A percentile compares a stretch with the other conserved stretches of the same genome.
Conservation (phyloP, 441 rosid genomes). For the Gossypium schwendimanii region DNA sequence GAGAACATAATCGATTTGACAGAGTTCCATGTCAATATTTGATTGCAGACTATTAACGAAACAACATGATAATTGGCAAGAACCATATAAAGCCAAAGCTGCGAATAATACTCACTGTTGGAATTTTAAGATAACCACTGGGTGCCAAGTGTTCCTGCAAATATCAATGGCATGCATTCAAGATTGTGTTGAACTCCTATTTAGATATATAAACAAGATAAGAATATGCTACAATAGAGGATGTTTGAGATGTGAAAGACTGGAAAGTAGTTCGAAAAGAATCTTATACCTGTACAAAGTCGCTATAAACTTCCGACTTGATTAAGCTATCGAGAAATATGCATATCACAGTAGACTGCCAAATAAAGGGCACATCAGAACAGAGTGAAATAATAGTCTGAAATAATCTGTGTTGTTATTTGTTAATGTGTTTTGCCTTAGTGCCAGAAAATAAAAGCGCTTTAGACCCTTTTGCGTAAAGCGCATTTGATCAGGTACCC, state of each 20-base stretch:
- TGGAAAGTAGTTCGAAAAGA: not conserved
- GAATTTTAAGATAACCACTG: slow-evolving; percentile 66
- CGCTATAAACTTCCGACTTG: slow-evolving; percentile 52
- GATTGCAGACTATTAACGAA: not conserved
- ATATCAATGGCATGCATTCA: not conserved
- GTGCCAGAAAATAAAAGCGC: not conserved
- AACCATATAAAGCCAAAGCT: not conserved
- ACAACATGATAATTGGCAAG: no score
- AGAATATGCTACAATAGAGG: no score
- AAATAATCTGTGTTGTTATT: not conserved
- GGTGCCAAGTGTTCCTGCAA: slow-evolving; percentile 90
- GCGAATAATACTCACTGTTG: slow-evolving; percentile 48
- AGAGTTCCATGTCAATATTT: not conserved
- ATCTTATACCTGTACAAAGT: slow-evolving; percentile 49
- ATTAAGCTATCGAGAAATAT: slow-evolving; percentile 50
- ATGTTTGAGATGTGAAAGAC: not conserved
- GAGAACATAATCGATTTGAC: not conserved
- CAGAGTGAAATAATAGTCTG: not conserved
- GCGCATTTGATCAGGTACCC: not conserved
- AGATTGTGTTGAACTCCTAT: no score
- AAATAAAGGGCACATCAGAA: slow-evolving; percentile 9
- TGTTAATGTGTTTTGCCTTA: not conserved
- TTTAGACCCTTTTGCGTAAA: not conserved
- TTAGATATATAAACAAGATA: no score
- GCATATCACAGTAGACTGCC: slow-evolving; percentile 52